Percentiles rank a stretch among this genome's conserved stretches.
These are phyloP conservation scores for Xerocomellus dryophilus DNA, from an alignment of 768 basidiomycete genomes.

Conservation along the genomic window DNA sequence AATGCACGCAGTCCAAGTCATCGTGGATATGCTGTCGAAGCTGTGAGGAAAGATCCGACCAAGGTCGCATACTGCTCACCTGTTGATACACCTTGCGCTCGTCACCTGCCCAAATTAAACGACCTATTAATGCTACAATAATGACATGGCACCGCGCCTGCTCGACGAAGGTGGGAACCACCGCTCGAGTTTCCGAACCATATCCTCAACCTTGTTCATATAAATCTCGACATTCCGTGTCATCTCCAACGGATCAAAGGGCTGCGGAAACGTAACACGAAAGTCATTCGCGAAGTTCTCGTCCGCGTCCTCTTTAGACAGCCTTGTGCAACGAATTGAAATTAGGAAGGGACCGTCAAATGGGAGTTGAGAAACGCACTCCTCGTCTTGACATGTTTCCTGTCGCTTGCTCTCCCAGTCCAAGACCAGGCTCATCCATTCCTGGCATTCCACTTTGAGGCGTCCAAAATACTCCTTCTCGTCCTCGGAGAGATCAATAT, in stretches of 20 bases:
- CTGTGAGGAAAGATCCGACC: too few species aligned
- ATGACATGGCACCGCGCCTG: not conserved
- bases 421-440: constrained; percentile 17
- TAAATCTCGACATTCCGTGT: constrained; percentile 23
- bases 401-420: constrained; percentile 24
- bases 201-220: constrained; percentile 25
- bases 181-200: constrained; percentile 21
- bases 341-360: not conserved
- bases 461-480: constrained; percentile 20
- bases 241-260: constrained; percentile 7
- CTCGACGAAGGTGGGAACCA: constrained; percentile 20
- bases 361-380: constrained; percentile 1
- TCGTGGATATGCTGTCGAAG: constrained; percentile 10
- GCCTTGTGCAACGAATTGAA: not conserved
- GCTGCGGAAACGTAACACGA: constrained; percentile 19
- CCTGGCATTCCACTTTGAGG: constrained; percentile 15
- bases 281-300: constrained; percentile 24
- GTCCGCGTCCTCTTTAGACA: constrained; percentile 12
- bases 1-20: not conserved
- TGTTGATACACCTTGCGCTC: not conserved
- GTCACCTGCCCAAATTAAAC: not conserved
- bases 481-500: constrained; percentile 20
- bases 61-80: not conserved
- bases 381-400: constrained; percentile 2
- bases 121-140: not conserved